Conservation (phyloP, 768 basidiomycete genomes). For the Mycena crocata region DNA sequence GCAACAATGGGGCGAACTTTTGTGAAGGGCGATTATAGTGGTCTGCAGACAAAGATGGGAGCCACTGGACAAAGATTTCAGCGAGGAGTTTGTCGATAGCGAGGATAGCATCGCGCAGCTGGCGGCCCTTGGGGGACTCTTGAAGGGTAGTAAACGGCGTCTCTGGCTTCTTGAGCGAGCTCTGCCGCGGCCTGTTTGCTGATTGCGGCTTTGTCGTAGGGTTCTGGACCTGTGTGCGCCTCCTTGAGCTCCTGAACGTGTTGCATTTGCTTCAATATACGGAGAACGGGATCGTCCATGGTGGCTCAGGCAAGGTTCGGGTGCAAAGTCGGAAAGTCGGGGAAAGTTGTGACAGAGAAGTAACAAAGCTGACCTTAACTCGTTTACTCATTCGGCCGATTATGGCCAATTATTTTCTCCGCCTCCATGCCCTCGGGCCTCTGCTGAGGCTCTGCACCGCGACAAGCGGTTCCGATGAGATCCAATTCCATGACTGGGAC, state of each 20-base stretch:
- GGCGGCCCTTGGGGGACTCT: conserved; percentile 7
- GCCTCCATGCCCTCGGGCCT: no score
- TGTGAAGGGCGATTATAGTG: neutral
- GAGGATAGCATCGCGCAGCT: conserved; percentile 7
- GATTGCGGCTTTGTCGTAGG: neutral
- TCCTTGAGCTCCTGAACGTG: neutral
- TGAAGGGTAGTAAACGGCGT: conserved; percentile 4
- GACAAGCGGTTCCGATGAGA: no score
- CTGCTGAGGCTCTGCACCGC: no score
- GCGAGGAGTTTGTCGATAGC: conserved; percentile 1
- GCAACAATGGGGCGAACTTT: neutral
- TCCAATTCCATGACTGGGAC: no score
- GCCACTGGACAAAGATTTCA: conserved; percentile 4
- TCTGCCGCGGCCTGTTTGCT: neutral
- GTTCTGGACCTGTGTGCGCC: conserved; percentile 1
- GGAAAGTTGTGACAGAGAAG: no score
- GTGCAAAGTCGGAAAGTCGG: no score
- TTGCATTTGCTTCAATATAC: neutral
- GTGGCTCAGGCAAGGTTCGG: no score
- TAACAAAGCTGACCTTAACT: no score
- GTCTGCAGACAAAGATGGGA: neutral
- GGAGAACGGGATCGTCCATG: neutral
- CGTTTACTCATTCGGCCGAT: no score
- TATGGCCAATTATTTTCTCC: no score
- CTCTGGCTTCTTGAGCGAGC: conserved; percentile 1